phyloP scores from a whole-genome alignment of 768 basidiomycete genomes.

The Galerina sulciceps region DNA sequence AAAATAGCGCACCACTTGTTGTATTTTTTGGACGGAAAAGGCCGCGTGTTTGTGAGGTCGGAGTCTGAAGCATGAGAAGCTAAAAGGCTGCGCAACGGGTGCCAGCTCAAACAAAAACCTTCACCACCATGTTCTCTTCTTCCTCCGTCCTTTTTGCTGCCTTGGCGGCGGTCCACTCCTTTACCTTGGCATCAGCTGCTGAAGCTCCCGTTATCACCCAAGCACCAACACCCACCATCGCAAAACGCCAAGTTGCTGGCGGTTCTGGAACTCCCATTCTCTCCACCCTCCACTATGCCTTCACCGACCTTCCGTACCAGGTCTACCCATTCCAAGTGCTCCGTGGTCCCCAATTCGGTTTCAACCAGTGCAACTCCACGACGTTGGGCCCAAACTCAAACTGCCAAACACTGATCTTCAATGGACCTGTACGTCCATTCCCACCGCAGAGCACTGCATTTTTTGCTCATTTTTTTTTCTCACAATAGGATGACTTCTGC shows the following conservation, averaged over 20 bases:
- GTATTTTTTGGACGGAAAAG: no score
- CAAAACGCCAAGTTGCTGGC: slow-evolving; percentile 18
- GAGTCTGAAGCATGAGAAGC: no score
- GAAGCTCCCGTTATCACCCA: slow-evolving; percentile 15
- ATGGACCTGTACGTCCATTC: slow-evolving; percentile 43
- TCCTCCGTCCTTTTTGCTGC: slow-evolving; percentile 13
- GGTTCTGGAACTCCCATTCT: slow-evolving; percentile 20
- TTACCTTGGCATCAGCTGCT: slow-evolving; percentile 13
- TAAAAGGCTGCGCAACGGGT: background rate
- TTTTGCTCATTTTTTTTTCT: background rate
- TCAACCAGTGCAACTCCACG: slow-evolving; percentile 71
- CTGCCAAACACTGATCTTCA: slow-evolving; percentile 67
- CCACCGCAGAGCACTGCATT: background rate
- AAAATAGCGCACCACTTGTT: no score
- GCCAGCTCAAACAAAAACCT: background rate
- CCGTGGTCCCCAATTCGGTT: slow-evolving; percentile 58
- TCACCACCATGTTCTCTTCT: slow-evolving; percentile 16
- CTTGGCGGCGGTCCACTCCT: slow-evolving; percentile 19
- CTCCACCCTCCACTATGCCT: slow-evolving; percentile 19
- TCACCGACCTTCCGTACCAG: slow-evolving; percentile 18
- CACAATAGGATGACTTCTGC: slow-evolving; percentile 57
- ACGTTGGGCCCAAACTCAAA: slow-evolving; percentile 60
- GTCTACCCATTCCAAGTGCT: slow-evolving; percentile 23
- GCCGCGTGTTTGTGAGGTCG: no score
- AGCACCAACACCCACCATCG: slow-evolving; percentile 10